A percentile compares a stretch with the other conserved stretches of the same genome.
phyloP scores from a whole-genome alignment of 1,139 yeast species.

The Geotrichum citri-aurantii region DNA sequence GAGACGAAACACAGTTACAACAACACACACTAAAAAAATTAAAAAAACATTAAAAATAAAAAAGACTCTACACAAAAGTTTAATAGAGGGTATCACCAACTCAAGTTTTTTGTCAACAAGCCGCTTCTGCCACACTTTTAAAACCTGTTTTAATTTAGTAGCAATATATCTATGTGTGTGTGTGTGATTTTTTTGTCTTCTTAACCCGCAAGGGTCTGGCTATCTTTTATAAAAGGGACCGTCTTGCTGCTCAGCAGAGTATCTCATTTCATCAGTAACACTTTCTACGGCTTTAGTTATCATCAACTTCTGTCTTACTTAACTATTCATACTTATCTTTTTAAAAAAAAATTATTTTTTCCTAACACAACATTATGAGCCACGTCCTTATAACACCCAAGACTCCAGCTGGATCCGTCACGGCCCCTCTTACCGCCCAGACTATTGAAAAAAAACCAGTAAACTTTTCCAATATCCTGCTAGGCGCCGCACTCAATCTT shows the following conservation, averaged over 20 bases:
- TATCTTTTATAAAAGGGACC: background rate
- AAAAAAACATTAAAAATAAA: no score
- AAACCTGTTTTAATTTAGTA: no score
- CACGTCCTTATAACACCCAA: background rate
- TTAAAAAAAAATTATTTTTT: no score
- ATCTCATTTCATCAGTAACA: background rate
- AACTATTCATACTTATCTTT: background rate
- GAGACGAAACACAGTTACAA: no score
- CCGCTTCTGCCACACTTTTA: no score
- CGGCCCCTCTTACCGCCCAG: background rate
- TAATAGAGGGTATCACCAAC: no score
- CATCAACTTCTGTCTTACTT: background rate
- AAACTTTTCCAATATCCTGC: constrained; percentile 77
- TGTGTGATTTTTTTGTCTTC: no score
- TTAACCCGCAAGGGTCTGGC: no score
- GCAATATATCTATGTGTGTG: no score
- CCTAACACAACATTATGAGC: background rate
- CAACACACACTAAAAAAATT: background rate
- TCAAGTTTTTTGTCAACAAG: no score
- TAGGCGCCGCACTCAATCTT: constrained; percentile 91
- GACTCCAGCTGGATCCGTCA: background rate
- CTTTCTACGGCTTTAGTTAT: no score
- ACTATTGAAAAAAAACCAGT: constrained; percentile 71
- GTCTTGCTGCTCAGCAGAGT: background rate
- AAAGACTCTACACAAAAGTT: no score